Evolutionary conservation across 2,329 filamentous ascomycete genomes (phyloP).

Genomic region (Mollisiaceae sp.): DNA sequence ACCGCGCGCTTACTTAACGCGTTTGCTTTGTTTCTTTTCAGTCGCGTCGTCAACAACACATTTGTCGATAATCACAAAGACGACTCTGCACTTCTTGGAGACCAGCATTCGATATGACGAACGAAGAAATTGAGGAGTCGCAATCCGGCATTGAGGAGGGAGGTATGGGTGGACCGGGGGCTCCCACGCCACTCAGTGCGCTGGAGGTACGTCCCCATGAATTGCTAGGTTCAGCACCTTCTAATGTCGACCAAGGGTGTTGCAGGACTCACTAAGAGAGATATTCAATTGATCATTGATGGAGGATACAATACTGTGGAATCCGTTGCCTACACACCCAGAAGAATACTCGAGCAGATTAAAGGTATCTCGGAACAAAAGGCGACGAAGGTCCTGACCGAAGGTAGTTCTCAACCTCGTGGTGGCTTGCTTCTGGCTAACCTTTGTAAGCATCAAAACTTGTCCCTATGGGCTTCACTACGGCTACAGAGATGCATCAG

Average conservation of each 20-base stretch:
- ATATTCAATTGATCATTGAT: slow-evolving; percentile 91
- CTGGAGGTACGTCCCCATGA: slow-evolving; percentile 70
- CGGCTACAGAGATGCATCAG: slow-evolving; percentile 98
- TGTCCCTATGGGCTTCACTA: slow-evolving; percentile 98
- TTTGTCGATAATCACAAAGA: neutral
- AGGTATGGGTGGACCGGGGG: slow-evolving; percentile 80
- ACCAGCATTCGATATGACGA: slow-evolving; percentile 34
- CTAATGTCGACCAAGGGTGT: slow-evolving; percentile 65
- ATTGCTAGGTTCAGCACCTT: neutral
- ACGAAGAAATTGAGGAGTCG: slow-evolving; percentile 56
- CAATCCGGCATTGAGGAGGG: slow-evolving; percentile 78
- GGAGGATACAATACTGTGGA: slow-evolving; percentile 96
- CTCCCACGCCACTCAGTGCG: slow-evolving; percentile 85
- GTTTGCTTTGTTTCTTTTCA: neutral
- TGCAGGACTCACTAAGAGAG: slow-evolving; percentile 87
- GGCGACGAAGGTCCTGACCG: slow-evolving; percentile 85
- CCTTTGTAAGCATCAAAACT: slow-evolving; percentile 78
- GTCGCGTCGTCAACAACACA: neutral
- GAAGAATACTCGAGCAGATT: slow-evolving; percentile 85
- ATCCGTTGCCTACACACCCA: slow-evolving; percentile 89
- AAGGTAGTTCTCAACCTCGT: slow-evolving; percentile 61
- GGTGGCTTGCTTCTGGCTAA: slow-evolving; percentile 15
- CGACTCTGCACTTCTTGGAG: neutral
- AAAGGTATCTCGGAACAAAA: slow-evolving; percentile 99
- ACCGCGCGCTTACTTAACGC: neutral